Evolutionary conservation across 805 yeast genomes (phyloP).

Genomic region (Candida taoyuanica): DNA sequence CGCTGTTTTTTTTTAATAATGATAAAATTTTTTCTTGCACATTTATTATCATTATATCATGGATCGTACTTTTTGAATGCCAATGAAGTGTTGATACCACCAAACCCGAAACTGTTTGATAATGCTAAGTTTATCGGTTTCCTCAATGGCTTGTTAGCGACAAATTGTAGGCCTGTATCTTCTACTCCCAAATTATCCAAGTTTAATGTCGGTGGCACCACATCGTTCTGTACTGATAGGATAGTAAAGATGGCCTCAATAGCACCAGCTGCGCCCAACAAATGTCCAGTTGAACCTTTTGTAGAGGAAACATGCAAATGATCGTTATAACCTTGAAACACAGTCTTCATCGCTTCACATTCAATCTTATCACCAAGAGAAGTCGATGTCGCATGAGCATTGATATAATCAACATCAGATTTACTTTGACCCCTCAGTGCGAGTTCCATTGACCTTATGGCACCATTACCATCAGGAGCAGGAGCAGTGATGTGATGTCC

Average conservation of each 20-base stretch:
- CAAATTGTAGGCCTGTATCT: slow-evolving; percentile 51
- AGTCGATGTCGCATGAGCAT: slow-evolving; percentile 98
- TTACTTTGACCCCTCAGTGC: slow-evolving; percentile 53
- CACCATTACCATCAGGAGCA: slow-evolving; percentile 76
- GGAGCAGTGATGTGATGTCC: slow-evolving; percentile 95
- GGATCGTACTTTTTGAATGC: slow-evolving; percentile 38
- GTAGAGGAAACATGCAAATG: slow-evolving; percentile 64
- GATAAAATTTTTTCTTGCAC: background rate
- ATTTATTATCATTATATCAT: background rate
- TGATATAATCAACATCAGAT: slow-evolving; percentile 62
- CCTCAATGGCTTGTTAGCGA: slow-evolving; percentile 43
- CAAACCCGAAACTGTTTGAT: slow-evolving; percentile 94
- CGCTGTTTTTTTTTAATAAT: background rate
- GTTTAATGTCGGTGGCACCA: slow-evolving; percentile 80
- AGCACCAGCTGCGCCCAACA: slow-evolving; percentile 94
- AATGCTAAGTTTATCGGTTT: slow-evolving; percentile 53
- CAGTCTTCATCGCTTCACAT: slow-evolving; percentile 58
- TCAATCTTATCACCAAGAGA: slow-evolving; percentile 87
- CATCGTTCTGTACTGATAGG: slow-evolving; percentile 50
- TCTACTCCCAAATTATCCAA: slow-evolving; percentile 50
- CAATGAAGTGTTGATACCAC: slow-evolving; percentile 88
- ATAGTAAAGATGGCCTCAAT: slow-evolving; percentile 84
- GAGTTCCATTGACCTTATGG: slow-evolving; percentile 72
- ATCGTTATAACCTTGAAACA: slow-evolving; percentile 39
- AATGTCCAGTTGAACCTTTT: slow-evolving; percentile 91